These are phyloP conservation scores for Coelastrella sp. DNA, from an alignment of 139 green algal species.

Conservation along the genomic window DNA sequence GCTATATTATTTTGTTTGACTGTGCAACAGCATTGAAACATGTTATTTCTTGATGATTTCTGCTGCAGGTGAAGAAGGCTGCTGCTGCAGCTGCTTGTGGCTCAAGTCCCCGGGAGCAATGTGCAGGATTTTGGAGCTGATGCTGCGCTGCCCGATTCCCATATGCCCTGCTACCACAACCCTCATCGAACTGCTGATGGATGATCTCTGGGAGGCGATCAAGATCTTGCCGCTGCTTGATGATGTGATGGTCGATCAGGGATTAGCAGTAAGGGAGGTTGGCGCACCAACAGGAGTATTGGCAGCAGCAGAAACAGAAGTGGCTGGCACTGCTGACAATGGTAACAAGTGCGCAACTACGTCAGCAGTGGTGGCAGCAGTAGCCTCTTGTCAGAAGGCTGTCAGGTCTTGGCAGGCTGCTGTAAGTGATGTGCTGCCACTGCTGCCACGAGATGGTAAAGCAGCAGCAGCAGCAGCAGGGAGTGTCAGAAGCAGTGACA, in stretches of 20 bases:
- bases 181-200: slow-evolving; percentile 29
- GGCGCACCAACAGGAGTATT: neutral
- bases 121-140: slow-evolving; percentile 7
- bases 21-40: neutral
- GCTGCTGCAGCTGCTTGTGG: slow-evolving; percentile 33
- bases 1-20: neutral
- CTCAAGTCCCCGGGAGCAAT: neutral
- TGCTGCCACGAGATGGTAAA: neutral
- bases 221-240: slow-evolving; percentile 31
- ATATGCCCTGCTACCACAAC: neutral
- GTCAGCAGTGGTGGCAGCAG: neutral
- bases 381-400: neutral
- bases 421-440: neutral
- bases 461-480: slow-evolving; percentile 5
- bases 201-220: slow-evolving; percentile 19
- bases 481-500: neutral
- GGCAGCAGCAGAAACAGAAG: neutral
- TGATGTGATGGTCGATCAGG: too few relatives aligned
- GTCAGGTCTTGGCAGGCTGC: slow-evolving; percentile 24
- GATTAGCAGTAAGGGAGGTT: neutral
- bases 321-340: neutral
- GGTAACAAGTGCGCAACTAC: neutral
- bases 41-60: neutral
- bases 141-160: slow-evolving; percentile 23
- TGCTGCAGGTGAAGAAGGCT: slow-evolving; percentile 1